Conservation (phyloP, 306 rosid species). For the Cicer yamashitae region DNA sequence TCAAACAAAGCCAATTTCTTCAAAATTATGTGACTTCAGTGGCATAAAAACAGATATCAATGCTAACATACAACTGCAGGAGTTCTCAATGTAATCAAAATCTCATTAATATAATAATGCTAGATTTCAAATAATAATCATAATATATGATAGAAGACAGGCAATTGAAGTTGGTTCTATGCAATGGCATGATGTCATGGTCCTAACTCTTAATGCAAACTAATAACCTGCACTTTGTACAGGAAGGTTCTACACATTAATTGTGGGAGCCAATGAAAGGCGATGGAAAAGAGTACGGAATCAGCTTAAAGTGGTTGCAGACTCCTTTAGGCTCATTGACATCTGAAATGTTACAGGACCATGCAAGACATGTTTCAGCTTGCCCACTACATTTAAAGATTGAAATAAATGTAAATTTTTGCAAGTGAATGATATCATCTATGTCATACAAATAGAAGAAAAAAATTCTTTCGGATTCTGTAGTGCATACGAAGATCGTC, state of each 20-base stretch:
- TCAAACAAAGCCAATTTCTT: background rate
- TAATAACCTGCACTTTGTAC: slow-evolving; percentile 32
- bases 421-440: slow-evolving; percentile 11
- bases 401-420: slow-evolving; percentile 31
- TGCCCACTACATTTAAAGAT: slow-evolving; percentile 13
- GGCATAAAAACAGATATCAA: background rate
- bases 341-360: slow-evolving; percentile 49
- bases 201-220: slow-evolving; percentile 18
- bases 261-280: slow-evolving; percentile 88
- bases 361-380: slow-evolving; percentile 6
- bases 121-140: background rate
- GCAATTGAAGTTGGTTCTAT: background rate
- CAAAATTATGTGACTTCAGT: background rate
- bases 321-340: slow-evolving; percentile 85
- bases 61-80: background rate
- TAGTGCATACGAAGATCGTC: background rate
- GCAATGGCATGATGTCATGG: background rate
- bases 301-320: slow-evolving; percentile 89
- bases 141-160: background rate
- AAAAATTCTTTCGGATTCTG: background rate
- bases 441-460: background rate
- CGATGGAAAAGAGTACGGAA: slow-evolving; percentile 83
- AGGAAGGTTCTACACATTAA: slow-evolving; percentile 85
- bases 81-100: slow-evolving; percentile 4
- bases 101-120: background rate